Conservation (phyloP, 225 moss, liverwort and hornwort genomes). For the Climacium dendroides region DNA sequence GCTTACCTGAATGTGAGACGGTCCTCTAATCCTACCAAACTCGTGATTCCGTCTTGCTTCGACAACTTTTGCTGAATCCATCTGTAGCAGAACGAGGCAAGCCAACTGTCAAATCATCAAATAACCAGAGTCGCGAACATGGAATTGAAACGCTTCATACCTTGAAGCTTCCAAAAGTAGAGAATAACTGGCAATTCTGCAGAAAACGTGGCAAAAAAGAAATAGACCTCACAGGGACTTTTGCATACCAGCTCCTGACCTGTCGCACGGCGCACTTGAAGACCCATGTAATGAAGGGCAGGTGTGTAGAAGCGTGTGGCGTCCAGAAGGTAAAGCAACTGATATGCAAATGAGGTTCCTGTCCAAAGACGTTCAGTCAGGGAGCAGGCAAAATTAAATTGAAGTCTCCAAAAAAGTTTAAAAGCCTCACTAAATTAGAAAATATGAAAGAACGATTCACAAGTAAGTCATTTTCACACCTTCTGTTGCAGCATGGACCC, state of each 20-base stretch:
- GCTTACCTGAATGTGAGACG: conserved; percentile 61
- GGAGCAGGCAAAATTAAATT: not conserved
- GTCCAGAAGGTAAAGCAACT: conserved; percentile 81
- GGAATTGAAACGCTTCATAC: not conserved
- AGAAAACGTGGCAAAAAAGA: not conserved
- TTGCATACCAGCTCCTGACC: conserved; percentile 94
- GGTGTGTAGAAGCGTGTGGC: conserved; percentile 73
- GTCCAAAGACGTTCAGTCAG: not conserved
- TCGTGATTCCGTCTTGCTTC: conserved; percentile 67
- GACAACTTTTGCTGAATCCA: conserved; percentile 71
- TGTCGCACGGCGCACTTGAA: conserved; percentile 85
- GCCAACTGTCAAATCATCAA: not conserved
- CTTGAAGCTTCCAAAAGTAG: not conserved
- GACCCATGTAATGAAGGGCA: conserved; percentile 64
- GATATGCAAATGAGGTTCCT: conserved; percentile 89
- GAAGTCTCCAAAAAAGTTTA: not conserved
- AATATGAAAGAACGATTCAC: not conserved
- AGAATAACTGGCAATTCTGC: not conserved
- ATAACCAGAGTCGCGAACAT: not conserved
- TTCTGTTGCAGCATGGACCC: conserved; percentile 83
- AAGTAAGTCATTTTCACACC: conserved; percentile 20
- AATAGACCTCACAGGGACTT: not conserved
- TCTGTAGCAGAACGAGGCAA: conserved; percentile 30
- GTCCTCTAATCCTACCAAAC: conserved; percentile 77
- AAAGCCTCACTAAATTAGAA: not conserved